These are phyloP conservation scores for Coemansia asiatica DNA, from an alignment of 192 early-diverging fungal species.

Conservation along the genomic window DNA sequence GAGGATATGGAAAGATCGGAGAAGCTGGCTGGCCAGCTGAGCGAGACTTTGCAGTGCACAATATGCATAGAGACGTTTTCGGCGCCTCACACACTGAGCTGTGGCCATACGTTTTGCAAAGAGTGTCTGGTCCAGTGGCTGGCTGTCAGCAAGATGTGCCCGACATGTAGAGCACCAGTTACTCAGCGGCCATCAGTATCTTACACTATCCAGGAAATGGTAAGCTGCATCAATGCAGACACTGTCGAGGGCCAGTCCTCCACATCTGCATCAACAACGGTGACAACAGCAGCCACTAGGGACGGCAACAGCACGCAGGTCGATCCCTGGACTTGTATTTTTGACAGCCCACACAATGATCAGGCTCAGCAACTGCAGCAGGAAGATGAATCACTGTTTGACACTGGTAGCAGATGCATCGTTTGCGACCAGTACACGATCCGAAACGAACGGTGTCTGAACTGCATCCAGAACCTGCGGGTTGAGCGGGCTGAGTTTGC, in stretches of 20 bases:
- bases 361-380: neutral
- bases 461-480: neutral
- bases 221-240: slow-evolving; percentile 12
- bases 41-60: slow-evolving; percentile 37
- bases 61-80: slow-evolving; percentile 46
- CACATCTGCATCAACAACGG: neutral
- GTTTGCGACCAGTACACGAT: neutral
- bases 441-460: neutral
- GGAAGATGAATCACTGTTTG: neutral
- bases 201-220: slow-evolving; percentile 27
- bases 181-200: slow-evolving; percentile 24
- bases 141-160: slow-evolving; percentile 29
- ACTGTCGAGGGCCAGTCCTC: neutral
- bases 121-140: slow-evolving; percentile 47
- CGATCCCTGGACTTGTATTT: too few species aligned
- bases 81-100: slow-evolving; percentile 40
- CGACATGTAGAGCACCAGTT: slow-evolving; percentile 38
- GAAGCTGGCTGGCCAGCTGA: slow-evolving; percentile 11
- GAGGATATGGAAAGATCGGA: slow-evolving; percentile 18
- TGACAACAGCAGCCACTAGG: neutral
- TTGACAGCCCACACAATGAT: too few species aligned
- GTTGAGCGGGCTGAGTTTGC: neutral
- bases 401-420: neutral
- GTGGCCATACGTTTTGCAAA: slow-evolving; percentile 52
- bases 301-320: too few species aligned